Evolutionary conservation across 805 yeast genomes (phyloP).

Genomic region (Yamadazyma sp.): DNA sequence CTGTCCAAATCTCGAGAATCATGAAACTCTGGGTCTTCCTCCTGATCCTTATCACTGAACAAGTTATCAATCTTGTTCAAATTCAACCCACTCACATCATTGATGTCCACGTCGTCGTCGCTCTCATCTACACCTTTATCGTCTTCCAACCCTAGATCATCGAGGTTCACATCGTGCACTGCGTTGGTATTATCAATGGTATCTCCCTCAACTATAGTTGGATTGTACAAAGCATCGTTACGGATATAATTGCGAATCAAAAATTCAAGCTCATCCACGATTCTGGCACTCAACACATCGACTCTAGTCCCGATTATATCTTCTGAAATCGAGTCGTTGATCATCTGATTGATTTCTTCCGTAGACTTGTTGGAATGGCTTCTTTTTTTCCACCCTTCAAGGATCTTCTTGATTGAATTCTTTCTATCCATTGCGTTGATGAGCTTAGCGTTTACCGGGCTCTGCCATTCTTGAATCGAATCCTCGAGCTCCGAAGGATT

Average conservation of each 20-base stretch:
- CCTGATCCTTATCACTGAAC: constrained; percentile 25
- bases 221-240: constrained; percentile 18
- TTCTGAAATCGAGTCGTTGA: constrained; percentile 20
- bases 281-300: constrained; percentile 69
- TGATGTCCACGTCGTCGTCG: constrained; percentile 28
- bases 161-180: constrained; percentile 10
- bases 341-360: constrained; percentile 19
- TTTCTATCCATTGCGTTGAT: constrained; percentile 23
- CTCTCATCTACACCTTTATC: constrained; percentile 15
- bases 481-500: constrained; percentile 6
- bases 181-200: constrained; percentile 15
- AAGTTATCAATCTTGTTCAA: constrained; percentile 38
- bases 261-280: constrained; percentile 65
- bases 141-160: constrained; percentile 2
- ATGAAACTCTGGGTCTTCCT: neutral
- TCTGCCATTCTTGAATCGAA: constrained; percentile 4
- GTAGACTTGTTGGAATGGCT: constrained; percentile 14
- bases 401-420: constrained; percentile 35
- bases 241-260: constrained; percentile 46
- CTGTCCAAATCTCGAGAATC: constrained; percentile 3
- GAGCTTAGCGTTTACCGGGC: constrained; percentile 11
- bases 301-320: constrained; percentile 37
- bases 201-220: constrained; percentile 21
- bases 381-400: constrained; percentile 44
- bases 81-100: constrained; percentile 40